phyloP scores from a whole-genome alignment of 2,329 filamentous ascomycete genomes.

The Cercospora nicotianae region DNA sequence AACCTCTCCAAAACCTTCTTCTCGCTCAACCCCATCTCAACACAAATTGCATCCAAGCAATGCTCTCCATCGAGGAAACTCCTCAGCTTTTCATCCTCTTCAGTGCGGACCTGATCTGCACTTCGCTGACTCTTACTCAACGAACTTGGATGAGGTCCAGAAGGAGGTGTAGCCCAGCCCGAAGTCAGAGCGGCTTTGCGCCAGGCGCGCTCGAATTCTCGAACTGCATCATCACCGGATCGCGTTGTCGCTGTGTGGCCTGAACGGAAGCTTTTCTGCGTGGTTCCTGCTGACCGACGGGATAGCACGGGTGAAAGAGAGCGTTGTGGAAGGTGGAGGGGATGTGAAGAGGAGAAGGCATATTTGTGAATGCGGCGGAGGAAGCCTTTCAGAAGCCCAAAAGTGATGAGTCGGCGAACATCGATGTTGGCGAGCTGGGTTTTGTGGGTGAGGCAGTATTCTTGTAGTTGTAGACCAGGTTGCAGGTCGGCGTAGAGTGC shows the following conservation, averaged over 20 bases:
- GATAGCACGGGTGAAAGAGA: conserved; percentile 12
- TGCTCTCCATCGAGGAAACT: conserved; percentile 73
- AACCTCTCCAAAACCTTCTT: conserved; percentile 69
- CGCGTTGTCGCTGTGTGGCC: not conserved
- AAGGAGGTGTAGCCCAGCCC: conserved; percentile 36
- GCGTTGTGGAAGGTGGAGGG: conserved; percentile 6
- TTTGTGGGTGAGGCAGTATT: conserved; percentile 79
- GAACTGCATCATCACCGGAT: conserved; percentile 22
- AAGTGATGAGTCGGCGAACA: conserved; percentile 87
- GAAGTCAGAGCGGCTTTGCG: conserved; percentile 36
- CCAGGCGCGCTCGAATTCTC: conserved; percentile 38
- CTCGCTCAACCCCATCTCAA: conserved; percentile 70
- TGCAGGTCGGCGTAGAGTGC: conserved; percentile 83
- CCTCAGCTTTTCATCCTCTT: conserved; percentile 54
- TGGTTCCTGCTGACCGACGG: conserved; percentile 14
- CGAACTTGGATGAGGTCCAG: conserved; percentile 30
- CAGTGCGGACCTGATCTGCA: conserved; percentile 24
- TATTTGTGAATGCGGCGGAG: conserved; percentile 90
- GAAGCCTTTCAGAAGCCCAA: conserved; percentile 92
- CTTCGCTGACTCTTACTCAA: conserved; percentile 37
- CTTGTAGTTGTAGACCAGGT: conserved; percentile 78
- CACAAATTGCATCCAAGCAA: conserved; percentile 79
- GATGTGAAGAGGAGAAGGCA: conserved; percentile 44
- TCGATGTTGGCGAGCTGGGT: conserved; percentile 75
- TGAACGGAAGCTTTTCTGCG: conserved; percentile 3